Evolutionary conservation across 1,284 basidiomycete genomes (phyloP), one percentile per base, ranked within the genome.

Genomic region (Boletus smithii): DNA sequence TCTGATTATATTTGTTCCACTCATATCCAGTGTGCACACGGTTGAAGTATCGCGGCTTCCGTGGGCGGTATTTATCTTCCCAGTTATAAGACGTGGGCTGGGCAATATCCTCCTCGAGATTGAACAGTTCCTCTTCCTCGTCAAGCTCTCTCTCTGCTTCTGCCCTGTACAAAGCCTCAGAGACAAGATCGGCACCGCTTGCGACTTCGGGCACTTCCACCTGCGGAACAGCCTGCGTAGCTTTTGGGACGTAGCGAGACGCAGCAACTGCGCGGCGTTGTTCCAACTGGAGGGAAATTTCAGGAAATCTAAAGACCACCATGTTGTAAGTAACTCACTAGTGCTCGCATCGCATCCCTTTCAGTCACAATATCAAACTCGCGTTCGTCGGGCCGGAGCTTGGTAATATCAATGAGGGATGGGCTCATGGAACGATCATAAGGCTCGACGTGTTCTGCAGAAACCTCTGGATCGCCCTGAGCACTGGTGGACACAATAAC

Each of bases 1-100:
- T 97, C 67, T 97, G 94, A 66, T 97, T 97, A 71, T 97, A 97
- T 74, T 97, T 95, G 75, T 97, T 99, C 97, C 97, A 99, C 68
- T 99, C 97, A 66, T 95, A 99, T n/a, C 97, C 97, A n/a, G 97
- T 99, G 63, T 98, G 94, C 27, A 99, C 95, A 50, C 95, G 88
- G 68, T 99, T 99, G 74, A 99, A 98, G 76, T 97, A 99, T 55
- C 95, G 79, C 31, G 97, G 97, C 67, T 99, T 99, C 38, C 97
- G 79, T n/a, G 97, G 95, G 24, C 97, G 80, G 62, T 97, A 99
- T 70, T 97, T 95, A 76, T 99, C 97, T 71, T 95, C 92, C 95
- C 95, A 99, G 59, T 92, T 91, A 69, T 99, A 98, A 3, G 85
- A 83, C 1, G 82, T 85, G 31, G 87, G 83, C 58, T 87, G 81